A percentile compares a stretch with the other conserved stretches of the same genome.
Evolutionary conservation across 176 grass and related monocot species (phyloP).

Genomic region (Sorghum bicolor): Sorghum_bicolor_NCBIv3 NC_012872.2:16899001-16899500

Average conservation of each 20-base stretch:
- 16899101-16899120: background rate
- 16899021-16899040: background rate
- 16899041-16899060: background rate
- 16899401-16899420: background rate
- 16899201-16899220: background rate
- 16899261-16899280: background rate
- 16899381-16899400: background rate
- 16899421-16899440: background rate
- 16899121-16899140: background rate
- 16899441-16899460: background rate
- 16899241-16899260: background rate
- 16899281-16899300: background rate
- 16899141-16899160: background rate
- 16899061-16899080: background rate
- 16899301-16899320: background rate
- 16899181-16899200: background rate
- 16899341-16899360: background rate
- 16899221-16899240: background rate
- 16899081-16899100: background rate
- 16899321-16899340: background rate
- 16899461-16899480: too few relatives aligned
- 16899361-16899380: background rate
- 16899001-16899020: background rate
- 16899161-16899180: background rate
- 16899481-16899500: too few relatives aligned